Conservation (phyloP, 1,284 basidiomycete genomes). For the Pseudozyma thailandica region DNA sequence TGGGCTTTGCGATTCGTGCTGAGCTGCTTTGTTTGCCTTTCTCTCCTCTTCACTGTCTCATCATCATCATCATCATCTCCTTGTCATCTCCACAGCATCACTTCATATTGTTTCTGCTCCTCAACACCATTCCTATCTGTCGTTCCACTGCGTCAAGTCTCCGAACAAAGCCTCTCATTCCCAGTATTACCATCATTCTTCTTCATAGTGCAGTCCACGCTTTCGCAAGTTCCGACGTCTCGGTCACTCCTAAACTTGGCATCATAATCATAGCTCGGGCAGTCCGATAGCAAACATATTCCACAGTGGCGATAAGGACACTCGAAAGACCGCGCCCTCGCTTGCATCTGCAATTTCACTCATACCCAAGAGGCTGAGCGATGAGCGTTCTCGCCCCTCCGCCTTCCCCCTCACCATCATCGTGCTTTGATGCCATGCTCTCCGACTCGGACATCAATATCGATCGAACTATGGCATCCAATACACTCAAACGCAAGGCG, state of each 20-base stretch:
- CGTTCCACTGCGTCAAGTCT: neutral
- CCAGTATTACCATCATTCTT: neutral
- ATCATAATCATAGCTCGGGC: neutral
- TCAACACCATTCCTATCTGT: no score
- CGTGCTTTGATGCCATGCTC: slow-evolving; percentile 47
- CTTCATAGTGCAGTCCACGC: neutral
- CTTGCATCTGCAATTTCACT: no score
- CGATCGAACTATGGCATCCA: slow-evolving; percentile 37
- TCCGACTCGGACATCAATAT: slow-evolving; percentile 50
- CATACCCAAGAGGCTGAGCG: slow-evolving; percentile 12
- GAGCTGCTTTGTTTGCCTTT: neutral
- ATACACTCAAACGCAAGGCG: slow-evolving; percentile 44
- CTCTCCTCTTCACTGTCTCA: no score
- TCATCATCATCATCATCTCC: no score
- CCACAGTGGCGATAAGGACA: neutral
- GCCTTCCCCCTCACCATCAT: slow-evolving; percentile 49
- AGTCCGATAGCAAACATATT: neutral
- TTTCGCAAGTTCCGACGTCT: neutral
- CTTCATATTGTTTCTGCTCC: no score
- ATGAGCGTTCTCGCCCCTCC: slow-evolving; percentile 54
- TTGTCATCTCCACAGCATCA: slow-evolving; percentile 1
- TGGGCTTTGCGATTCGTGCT: no score
- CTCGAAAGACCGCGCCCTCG: neutral
- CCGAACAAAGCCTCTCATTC: neutral
- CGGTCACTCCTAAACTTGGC: neutral